Conservation (phyloP, 306 rosid species). For the Castanea sativa region DNA sequence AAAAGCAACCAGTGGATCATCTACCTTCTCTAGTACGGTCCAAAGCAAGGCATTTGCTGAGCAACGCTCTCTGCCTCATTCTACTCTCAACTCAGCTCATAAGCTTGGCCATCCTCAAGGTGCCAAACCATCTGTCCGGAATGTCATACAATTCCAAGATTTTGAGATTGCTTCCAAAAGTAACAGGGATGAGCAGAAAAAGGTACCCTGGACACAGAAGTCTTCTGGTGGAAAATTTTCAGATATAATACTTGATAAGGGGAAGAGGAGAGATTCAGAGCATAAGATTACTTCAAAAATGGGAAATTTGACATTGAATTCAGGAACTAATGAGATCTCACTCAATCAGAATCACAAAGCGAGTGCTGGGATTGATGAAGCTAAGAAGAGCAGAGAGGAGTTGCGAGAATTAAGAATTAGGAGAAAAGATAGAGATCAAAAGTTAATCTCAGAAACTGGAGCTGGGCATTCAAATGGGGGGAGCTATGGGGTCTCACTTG, state of each 20-base stretch:
- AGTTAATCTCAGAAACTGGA: slow-evolving; percentile 26
- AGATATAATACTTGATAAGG: slow-evolving; percentile 36
- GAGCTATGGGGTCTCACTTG: slow-evolving; percentile 26
- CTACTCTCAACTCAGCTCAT: slow-evolving; percentile 33
- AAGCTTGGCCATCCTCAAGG: slow-evolving; percentile 30
- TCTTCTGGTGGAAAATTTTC: slow-evolving; percentile 38
- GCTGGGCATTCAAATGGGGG: slow-evolving; percentile 29
- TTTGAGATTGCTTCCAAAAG: slow-evolving; percentile 37
- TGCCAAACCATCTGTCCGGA: slow-evolving; percentile 33
- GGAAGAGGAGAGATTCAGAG: slow-evolving; percentile 26
- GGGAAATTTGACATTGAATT: slow-evolving; percentile 29
- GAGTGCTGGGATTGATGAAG: slow-evolving; percentile 23
- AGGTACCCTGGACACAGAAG: slow-evolving; percentile 25
- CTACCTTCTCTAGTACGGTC: slow-evolving; percentile 22
- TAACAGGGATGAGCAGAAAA: slow-evolving; percentile 36
- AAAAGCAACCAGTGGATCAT: slow-evolving; percentile 30
- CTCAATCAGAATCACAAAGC: slow-evolving; percentile 30
- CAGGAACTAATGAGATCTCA: slow-evolving; percentile 29
- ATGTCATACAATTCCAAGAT: slow-evolving; percentile 34
- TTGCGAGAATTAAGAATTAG: slow-evolving; percentile 32
- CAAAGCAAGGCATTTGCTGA: slow-evolving; percentile 26
- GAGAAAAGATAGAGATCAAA: slow-evolving; percentile 43
- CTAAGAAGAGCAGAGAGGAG: slow-evolving; percentile 35
- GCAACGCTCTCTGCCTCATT: slow-evolving; percentile 24
- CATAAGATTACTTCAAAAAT: slow-evolving; percentile 33